phyloP scores from a whole-genome alignment of 2,329 filamentous ascomycete genomes.

The Trichophyton verrucosum region DNA sequence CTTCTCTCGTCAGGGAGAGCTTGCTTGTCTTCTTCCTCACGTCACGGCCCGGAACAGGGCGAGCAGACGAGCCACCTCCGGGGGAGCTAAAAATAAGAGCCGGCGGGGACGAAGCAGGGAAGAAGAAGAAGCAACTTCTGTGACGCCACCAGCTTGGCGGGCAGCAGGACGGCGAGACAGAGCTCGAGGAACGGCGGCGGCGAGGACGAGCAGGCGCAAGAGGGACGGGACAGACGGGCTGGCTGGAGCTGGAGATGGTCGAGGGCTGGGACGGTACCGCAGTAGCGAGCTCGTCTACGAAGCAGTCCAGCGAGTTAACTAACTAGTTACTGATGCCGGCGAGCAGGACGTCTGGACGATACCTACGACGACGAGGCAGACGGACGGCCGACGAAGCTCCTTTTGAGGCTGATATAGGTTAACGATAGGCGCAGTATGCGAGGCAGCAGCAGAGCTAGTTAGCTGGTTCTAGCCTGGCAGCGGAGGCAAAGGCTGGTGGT shows the following conservation, averaged over 20 bases:
- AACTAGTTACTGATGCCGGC: background rate
- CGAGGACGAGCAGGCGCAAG: background rate
- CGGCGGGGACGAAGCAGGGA: slow-evolving; percentile 5
- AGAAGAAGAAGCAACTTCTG: background rate
- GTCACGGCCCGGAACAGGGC: background rate
- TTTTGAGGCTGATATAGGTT: background rate
- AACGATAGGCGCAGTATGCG: background rate
- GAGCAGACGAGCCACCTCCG: background rate
- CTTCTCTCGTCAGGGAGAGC: background rate
- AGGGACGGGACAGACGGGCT: background rate
- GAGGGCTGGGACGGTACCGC: background rate
- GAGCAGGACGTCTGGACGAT: background rate
- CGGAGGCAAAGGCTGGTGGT: background rate
- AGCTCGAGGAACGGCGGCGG: background rate
- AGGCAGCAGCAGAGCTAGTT: background rate
- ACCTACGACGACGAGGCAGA: background rate
- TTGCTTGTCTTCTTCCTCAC: background rate
- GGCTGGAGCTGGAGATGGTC: background rate
- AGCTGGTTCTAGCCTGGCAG: background rate
- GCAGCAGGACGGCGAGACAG: background rate
- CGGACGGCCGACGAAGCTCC: background rate
- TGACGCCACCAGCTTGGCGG: slow-evolving; percentile 4
- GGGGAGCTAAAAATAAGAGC: background rate
- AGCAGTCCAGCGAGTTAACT: background rate
- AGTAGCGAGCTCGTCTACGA: background rate